Evolutionary conservation across 2,329 filamentous ascomycete species (phyloP).

Genomic region (Sporothrix sp.): DNA sequence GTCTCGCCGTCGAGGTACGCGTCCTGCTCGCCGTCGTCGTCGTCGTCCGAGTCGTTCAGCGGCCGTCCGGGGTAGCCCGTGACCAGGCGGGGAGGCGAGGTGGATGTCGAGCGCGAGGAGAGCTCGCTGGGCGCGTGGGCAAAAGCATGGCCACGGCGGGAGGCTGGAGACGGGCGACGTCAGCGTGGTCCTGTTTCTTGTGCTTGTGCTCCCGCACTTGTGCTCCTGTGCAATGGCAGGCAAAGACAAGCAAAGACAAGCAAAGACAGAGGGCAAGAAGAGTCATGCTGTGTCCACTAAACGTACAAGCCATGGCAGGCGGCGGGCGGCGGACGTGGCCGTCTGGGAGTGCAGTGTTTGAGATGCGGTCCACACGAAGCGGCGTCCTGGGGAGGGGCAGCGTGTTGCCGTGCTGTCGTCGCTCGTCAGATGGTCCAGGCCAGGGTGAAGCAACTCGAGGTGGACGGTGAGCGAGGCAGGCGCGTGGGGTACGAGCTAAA

Average conservation of each 20-base stretch:
- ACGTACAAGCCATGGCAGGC: not conserved
- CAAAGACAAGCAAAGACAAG: not conserved
- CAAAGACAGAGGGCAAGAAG: not conserved
- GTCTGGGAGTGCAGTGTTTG: no score
- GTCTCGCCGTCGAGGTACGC: not conserved
- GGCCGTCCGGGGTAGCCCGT: not conserved
- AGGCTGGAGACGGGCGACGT: not conserved
- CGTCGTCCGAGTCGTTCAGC: conserved; percentile 1
- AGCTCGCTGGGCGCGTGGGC: not conserved
- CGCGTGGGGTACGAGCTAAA: not conserved
- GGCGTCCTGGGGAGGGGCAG: not conserved
- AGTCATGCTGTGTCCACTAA: not conserved
- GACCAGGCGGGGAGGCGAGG: conserved; percentile 9
- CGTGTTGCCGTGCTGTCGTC: no score
- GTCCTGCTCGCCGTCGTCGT: not conserved
- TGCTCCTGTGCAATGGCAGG: not conserved
- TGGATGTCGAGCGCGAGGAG: conserved; percentile 13
- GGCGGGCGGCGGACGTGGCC: not conserved
- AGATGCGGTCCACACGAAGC: no score
- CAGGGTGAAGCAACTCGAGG: not conserved
- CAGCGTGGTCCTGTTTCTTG: not conserved
- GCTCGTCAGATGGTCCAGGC: not conserved
- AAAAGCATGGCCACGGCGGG: not conserved
- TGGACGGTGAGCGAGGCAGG: not conserved
- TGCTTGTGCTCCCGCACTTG: not conserved